A percentile compares a stretch with the other conserved stretches of the same genome.
These are phyloP conservation scores for Schwanniomyces pseudopolymorphus DNA, from an alignment of 805 yeast species.

Conservation along the genomic window DNA sequence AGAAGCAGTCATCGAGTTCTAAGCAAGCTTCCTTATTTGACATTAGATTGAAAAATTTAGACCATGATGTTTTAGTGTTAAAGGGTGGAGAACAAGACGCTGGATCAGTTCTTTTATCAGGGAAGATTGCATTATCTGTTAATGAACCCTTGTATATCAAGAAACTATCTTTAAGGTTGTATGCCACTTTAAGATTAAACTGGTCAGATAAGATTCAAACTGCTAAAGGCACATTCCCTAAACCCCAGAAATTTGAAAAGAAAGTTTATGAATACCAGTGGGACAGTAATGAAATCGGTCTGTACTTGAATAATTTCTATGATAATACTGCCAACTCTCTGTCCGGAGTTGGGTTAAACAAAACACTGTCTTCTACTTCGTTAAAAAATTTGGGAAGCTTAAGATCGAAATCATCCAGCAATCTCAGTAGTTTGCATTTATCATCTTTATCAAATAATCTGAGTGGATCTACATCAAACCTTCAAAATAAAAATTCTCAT, in stretches of 20 bases:
- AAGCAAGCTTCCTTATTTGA: conserved; percentile 39
- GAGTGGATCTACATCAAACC: conserved; percentile 13
- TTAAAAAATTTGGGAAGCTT: conserved; percentile 36
- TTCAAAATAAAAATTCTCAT: conserved; percentile 22
- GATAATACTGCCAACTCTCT: conserved; percentile 18
- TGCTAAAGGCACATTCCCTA: conserved; percentile 43
- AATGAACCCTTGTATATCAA: conserved; percentile 73
- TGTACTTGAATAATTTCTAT: conserved; percentile 32
- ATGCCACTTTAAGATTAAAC: conserved; percentile 64
- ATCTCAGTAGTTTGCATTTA: conserved; percentile 11
- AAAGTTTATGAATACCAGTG: conserved; percentile 74
- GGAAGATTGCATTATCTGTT: conserved; percentile 73
- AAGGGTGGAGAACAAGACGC: conserved; percentile 82
- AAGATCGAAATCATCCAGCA: conserved; percentile 35
- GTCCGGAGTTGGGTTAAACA: conserved; percentile 31
- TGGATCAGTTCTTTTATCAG: conserved; percentile 69
- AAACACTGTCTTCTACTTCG: conserved; percentile 43
- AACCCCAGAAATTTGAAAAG: conserved; percentile 56
- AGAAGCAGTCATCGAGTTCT: conserved; percentile 7
- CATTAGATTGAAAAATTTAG: conserved; percentile 61
- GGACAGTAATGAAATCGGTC: conserved; percentile 64
- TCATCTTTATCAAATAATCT: conserved; percentile 21
- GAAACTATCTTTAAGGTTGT: conserved; percentile 60
- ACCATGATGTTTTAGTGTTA: conserved; percentile 75
- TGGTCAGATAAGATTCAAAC: conserved; percentile 58